Evolutionary conservation across 164 flowering plant species (phyloP).

Genomic region (Sedum album): DNA sequence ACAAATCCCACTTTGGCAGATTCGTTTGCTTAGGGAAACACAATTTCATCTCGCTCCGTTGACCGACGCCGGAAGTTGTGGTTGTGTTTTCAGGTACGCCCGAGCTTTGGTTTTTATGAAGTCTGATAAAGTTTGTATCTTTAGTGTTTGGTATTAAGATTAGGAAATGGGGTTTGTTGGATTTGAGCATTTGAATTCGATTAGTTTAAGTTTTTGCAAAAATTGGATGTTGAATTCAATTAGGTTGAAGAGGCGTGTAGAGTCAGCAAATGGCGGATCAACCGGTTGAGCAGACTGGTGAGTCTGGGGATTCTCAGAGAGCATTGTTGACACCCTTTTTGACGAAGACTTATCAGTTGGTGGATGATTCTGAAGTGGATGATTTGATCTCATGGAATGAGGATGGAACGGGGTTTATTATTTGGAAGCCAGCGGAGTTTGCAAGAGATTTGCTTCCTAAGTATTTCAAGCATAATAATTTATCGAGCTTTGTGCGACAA

Average conservation of each 20-base stretch:
- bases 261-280: conserved; percentile 21
- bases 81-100: background rate
- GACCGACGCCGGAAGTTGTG: background rate
- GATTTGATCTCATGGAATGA: conserved; percentile 62
- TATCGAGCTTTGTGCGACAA: conserved; percentile 68
- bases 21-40: background rate
- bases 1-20: background rate
- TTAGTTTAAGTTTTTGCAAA: background rate
- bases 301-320: conserved; percentile 24
- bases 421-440: conserved; percentile 54
- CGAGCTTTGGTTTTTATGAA: background rate
- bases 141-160: background rate
- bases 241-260: conserved; percentile 1
- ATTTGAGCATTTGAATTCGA: background rate
- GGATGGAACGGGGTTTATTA: conserved; percentile 54
- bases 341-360: conserved; percentile 54
- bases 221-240: background rate
- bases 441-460: conserved; percentile 62
- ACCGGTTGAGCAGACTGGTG: conserved; percentile 24
- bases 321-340: conserved; percentile 55
- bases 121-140: background rate
- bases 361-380: conserved; percentile 41
- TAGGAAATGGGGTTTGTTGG: background rate
- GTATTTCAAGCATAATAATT: conserved; percentile 60
- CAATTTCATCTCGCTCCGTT: background rate